Percentiles rank a stretch among this genome's conserved stretches.
phyloP scores from a whole-genome alignment of 1,284 basidiomycete genomes.

The Sanghuangporus sanghuang region DNA sequence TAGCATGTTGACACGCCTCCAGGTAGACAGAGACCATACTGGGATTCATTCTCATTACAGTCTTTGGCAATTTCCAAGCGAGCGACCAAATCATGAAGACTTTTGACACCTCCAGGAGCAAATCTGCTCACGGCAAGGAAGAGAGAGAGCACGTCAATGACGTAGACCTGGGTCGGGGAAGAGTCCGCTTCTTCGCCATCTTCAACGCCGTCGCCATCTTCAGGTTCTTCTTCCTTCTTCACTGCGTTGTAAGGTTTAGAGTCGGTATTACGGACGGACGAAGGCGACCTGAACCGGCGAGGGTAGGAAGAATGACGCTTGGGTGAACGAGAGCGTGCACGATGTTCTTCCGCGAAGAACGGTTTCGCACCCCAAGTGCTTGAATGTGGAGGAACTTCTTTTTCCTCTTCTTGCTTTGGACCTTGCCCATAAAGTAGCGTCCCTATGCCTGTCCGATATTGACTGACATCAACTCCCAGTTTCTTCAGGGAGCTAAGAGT shows the following conservation, averaged over 20 bases:
- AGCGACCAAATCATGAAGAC: constrained; percentile 15
- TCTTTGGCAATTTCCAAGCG: constrained; percentile 18
- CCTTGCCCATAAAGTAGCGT: constrained; percentile 18
- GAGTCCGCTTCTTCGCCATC: constrained; percentile 1
- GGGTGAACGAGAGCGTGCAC: constrained; percentile 7
- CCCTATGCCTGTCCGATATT: constrained; percentile 24
- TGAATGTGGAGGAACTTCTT: background rate
- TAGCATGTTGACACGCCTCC: background rate
- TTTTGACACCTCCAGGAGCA: constrained; percentile 19
- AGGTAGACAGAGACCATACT: constrained; percentile 22
- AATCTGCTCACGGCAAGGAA: constrained; percentile 24
- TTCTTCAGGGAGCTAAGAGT: constrained; percentile 21
- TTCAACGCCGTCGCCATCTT: background rate
- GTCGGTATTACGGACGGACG: background rate
- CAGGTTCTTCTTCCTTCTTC: background rate
- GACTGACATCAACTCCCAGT: constrained; percentile 23
- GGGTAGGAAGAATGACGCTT: background rate
- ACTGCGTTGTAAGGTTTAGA: background rate
- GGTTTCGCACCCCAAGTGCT: background rate
- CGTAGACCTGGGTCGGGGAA: constrained; percentile 18
- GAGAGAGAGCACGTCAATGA: constrained; percentile 29
- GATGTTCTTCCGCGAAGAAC: background rate
- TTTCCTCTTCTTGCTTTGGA: background rate
- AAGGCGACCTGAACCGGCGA: background rate
- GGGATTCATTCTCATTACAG: constrained; percentile 29